Base-by-base conservation (phyloP, 1,139 yeast species). In the Yamadazyma trypodendri region DNA sequence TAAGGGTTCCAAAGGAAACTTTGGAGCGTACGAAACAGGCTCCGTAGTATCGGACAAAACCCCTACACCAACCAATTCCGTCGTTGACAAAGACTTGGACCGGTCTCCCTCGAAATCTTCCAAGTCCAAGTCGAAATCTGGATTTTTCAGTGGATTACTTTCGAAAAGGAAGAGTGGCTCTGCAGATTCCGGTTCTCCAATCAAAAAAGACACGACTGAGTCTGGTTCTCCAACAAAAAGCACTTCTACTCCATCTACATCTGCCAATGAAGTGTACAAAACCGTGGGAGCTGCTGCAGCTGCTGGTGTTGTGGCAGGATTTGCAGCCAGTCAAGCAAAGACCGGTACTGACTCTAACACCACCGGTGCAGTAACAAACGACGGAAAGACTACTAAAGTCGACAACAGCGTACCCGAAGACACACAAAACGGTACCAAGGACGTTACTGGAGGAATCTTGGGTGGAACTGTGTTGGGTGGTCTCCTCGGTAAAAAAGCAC, bases 101-200 rank as follows among this genome's bases (percentile, higher is more conserved):
- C 20, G 20, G 4, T 12, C 28, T 6, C 29, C 29, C 4, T 27
- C 18, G 15, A 27, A 25, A 17, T 25, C 28, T 8, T 9, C 12
- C 13, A 25, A 25, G 28, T 25, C 28, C 28, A 14, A 11, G n/a
- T 6, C 11, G 13, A 27, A 15, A n/a, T 14, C 29, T 9, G 29
- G 29, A 3, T 27, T 27, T 20, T 27, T 27, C 6, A 11, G 29
- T 9, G 20, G 29, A 15, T 13, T 27, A 6, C 18, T 15, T 27
- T 15, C 20, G 14, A 27, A 27, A 16, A 27, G 15, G 29, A 12
- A 15, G 27, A 37, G 45, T 6, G 58, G 51, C 6, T 39, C 60
- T 11, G 48, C 50, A 38, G 52, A 50, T 18, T 39, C 51, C 13
- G 53, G 55, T 14, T 15, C 36, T 9, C 35, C 17, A 10, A 24